Base-by-base conservation (phyloP, 2,329 filamentous ascomycete genomes). In the Venturia nashicola region DNA sequence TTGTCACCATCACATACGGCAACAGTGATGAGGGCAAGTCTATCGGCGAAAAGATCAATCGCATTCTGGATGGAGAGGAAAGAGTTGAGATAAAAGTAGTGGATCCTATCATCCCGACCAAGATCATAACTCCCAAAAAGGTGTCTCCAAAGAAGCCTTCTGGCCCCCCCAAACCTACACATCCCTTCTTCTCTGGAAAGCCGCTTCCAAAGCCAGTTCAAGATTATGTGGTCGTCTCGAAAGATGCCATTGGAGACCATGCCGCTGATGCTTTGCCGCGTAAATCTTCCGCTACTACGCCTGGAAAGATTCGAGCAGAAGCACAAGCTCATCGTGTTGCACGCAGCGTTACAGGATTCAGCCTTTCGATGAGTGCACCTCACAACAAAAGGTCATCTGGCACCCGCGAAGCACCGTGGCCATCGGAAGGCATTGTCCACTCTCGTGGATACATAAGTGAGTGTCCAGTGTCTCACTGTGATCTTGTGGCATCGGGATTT, bases 151-250 rank as follows among this genome's bases (percentile, higher is more conserved):
- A 40, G 54, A 57, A 55, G 46, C 61, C 61, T 3, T 32, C 46
- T n/a, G 48, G 61, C 39, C 61, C 46, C 3, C 69, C 74, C 54
- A 68, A 72, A 7, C 68, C 77, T 1, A 82, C 83, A 0, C 86
- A 91, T 73, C 88, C 88, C 0, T 89, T 91, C 70, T 91, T 91
- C 70, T 71, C 80, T 18, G 83, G 82, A 6, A 88, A 69, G 61
- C 27, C 62, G 20, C 18, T 42, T 23, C 39, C 36, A 42, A 63
- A 55, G 61, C 43, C 34, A 32, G 16, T 14, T 12, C 20, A 43
- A 36, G 61, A 59, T 20, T 39, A 5, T 63, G 3, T 32, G 18
- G n/a, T 40, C 32, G 40, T 55, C 36, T 18, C 64, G 8, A 44
- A 39, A 40, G 27, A 43, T 60, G 55, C n/a, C 9, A 27, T 7